Percentiles rank a stretch among this genome's conserved stretches.
phyloP scores from a whole-genome alignment of 129 eudicot species.

The sunflower (Helianthus annuus) region HanXRQr2.0-SUNRISE NC_035446.2:31594923-31595422 shows the following conservation, averaged over 20 bases:
- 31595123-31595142: slow-evolving; percentile 27
- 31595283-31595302: slow-evolving; percentile 4
- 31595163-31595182: slow-evolving; percentile 72
- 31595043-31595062: slow-evolving; percentile 1
- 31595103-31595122: slow-evolving; percentile 27
- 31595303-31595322: background rate
- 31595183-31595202: slow-evolving; percentile 56
- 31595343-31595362: background rate
- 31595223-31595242: slow-evolving; percentile 4
- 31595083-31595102: slow-evolving; percentile 17
- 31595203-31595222: slow-evolving; percentile 1
- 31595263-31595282: background rate
- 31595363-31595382: slow-evolving; percentile 4
- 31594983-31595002: slow-evolving; percentile 9
- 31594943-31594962: slow-evolving; percentile 98
- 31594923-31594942: slow-evolving; percentile 96
- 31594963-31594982: background rate
- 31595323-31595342: background rate
- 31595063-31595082: background rate
- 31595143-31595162: slow-evolving; percentile 79
- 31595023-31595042: slow-evolving; percentile 13
- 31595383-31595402: background rate
- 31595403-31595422: background rate
- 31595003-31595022: background rate
- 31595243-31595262: background rate